phyloP scores from a whole-genome alignment of 2,329 filamentous ascomycete species.

The Shiraia bambusicola region DNA sequence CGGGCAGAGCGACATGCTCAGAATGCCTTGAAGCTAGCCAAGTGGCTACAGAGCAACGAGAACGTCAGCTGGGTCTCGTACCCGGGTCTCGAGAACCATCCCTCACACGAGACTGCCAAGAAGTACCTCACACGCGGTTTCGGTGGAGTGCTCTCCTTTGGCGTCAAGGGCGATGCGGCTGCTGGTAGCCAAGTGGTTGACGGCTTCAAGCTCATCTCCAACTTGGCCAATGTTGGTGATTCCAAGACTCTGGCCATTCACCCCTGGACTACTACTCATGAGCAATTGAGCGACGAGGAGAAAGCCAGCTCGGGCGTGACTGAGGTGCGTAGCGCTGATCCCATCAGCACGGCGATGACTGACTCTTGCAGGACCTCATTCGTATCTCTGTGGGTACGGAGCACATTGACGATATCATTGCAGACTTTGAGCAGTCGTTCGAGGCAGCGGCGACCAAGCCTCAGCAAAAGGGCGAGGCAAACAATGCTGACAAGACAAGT shows the following conservation, averaged over 20 bases:
- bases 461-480: constrained; percentile 34
- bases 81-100: constrained; percentile 80
- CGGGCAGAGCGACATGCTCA: constrained; percentile 82
- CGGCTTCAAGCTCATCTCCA: constrained; percentile 91
- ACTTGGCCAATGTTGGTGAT: constrained; percentile 94
- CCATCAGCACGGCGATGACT: constrained; percentile 3
- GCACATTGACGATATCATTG: constrained; percentile 96
- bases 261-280: constrained; percentile 92
- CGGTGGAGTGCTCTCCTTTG: constrained; percentile 89
- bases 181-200: constrained; percentile 89
- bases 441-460: constrained; percentile 55
- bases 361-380: constrained; percentile 70
- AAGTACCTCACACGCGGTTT: constrained; percentile 83
- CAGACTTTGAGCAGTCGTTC: constrained; percentile 92
- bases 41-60: constrained; percentile 78
- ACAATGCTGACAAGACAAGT: constrained; percentile 37
- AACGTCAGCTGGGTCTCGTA: constrained; percentile 94
- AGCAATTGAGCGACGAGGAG: constrained; percentile 85
- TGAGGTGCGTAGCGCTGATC: constrained; percentile 52
- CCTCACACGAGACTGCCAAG: constrained; percentile 77
- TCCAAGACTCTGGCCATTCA: constrained; percentile 94
- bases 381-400: constrained; percentile 94
- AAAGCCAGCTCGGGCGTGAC: constrained; percentile 79
- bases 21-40: constrained; percentile 78
- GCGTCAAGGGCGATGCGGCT: constrained; percentile 83